Evolutionary conservation across 1,139 yeast species (phyloP).

Genomic region (Diutina ranongensis): DNA sequence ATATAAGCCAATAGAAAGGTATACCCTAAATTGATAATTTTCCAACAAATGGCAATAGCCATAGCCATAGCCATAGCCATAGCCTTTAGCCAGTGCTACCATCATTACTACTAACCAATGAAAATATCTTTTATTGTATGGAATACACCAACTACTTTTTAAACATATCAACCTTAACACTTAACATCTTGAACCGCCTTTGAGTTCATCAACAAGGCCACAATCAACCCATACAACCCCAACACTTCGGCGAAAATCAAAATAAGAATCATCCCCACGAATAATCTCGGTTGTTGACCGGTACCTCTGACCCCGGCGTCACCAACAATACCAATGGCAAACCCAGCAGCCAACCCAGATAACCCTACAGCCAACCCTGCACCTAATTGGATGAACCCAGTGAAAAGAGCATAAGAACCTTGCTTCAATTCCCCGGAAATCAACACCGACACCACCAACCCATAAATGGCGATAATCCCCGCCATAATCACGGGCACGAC

Average conservation of each 20-base stretch:
- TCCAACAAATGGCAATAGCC: too few species aligned
- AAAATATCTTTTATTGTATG: too few species aligned
- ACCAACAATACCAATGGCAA: conserved; percentile 97
- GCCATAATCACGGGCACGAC: conserved; percentile 98
- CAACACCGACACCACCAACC: conserved; percentile 91
- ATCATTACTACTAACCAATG: too few species aligned
- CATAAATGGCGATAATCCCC: conserved; percentile 98
- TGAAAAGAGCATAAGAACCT: conserved; percentile 74
- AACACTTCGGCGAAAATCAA: conserved; percentile 98
- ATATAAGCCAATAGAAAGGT: too few species aligned
- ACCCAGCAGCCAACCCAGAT: conserved; percentile 96
- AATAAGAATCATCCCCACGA: conserved; percentile 94
- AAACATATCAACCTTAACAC: conserved; percentile 48
- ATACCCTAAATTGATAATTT: too few species aligned
- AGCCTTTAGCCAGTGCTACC: too few species aligned
- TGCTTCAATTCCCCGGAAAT: conserved; percentile 86
- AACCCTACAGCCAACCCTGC: conserved; percentile 97
- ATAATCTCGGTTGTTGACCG: conserved; percentile 92
- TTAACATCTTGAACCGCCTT: conserved; percentile 88
- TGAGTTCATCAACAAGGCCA: conserved; percentile 92
- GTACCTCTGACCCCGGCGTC: conserved; percentile 98
- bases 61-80: too few species aligned
- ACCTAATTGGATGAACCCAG: conserved; percentile 97
- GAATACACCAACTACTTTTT: too few species aligned
- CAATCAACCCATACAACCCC: conserved; percentile 95